phyloP scores from a whole-genome alignment of 1,139 yeast genomes.

The Yamadazyma conglobata region DNA sequence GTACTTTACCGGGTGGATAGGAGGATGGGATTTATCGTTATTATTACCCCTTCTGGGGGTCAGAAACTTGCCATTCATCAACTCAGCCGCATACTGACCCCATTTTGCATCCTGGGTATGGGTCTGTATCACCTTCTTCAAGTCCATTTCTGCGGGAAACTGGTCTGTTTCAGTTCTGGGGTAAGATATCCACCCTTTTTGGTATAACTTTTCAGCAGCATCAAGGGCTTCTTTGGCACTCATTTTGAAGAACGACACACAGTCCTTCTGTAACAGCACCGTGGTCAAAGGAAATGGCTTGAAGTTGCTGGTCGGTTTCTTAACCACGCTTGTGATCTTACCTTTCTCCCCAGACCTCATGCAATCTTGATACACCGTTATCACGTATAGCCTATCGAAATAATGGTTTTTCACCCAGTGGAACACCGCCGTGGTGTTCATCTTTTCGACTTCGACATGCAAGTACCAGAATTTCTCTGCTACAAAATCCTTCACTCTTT shows the following conservation, averaged over 20 bases:
- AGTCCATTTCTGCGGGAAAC: slow-evolving; percentile 74
- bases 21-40: slow-evolving; percentile 97
- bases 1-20: slow-evolving; percentile 83
- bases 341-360: slow-evolving; percentile 42
- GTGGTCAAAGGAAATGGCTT: slow-evolving; percentile 92
- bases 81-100: slow-evolving; percentile 44
- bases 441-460: slow-evolving; percentile 47
- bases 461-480: slow-evolving; percentile 84
- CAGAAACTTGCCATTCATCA: slow-evolving; percentile 37
- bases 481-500: slow-evolving; percentile 64
- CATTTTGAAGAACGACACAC: slow-evolving; percentile 69
- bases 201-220: slow-evolving; percentile 84
- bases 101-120: slow-evolving; percentile 52
- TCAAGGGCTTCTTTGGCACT: slow-evolving; percentile 80
- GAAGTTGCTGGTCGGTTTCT: slow-evolving; percentile 69
- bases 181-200: slow-evolving; percentile 81
- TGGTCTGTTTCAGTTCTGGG: slow-evolving; percentile 97
- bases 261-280: slow-evolving; percentile 88
- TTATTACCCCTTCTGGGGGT: slow-evolving; percentile 76
- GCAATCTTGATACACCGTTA: slow-evolving; percentile 66
- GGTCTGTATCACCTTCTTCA: slow-evolving; percentile 53
- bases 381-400: slow-evolving; percentile 60
- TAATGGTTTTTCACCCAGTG: slow-evolving; percentile 69
- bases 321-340: slow-evolving; percentile 47
- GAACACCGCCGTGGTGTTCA: slow-evolving; percentile 27